Evolutionary conservation across 768 basidiomycete genomes (phyloP).

Genomic region (Sporobolomyces pararoseus): DNA sequence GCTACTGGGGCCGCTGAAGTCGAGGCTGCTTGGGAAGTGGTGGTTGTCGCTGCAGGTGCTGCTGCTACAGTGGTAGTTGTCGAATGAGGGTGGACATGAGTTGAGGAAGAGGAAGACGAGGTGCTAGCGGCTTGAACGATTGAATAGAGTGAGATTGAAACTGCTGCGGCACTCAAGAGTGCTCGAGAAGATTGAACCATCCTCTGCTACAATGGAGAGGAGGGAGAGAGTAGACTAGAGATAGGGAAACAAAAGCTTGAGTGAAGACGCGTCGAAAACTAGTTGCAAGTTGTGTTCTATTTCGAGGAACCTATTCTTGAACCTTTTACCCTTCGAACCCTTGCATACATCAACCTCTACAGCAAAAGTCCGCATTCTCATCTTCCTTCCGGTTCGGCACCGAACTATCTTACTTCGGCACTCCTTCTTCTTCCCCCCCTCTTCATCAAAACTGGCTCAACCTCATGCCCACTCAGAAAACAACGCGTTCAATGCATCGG

Average conservation of each 20-base stretch:
- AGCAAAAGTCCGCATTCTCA: too few species aligned
- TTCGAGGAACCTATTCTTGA: too few species aligned
- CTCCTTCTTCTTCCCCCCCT: not conserved
- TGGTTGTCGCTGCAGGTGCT: not conserved
- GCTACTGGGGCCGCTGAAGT: too few species aligned
- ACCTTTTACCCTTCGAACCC: too few species aligned
- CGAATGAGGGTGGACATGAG: not conserved
- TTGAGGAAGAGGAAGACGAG: not conserved
- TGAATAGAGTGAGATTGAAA: not conserved
- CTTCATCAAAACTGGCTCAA: not conserved
- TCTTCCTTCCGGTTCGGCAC: too few species aligned
- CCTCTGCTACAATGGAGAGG: not conserved
- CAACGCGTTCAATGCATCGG: not conserved
- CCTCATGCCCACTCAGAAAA: too few species aligned
- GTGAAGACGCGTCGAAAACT: too few species aligned
- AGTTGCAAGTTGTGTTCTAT: too few species aligned
- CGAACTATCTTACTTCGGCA: too few species aligned
- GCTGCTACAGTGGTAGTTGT: not conserved
- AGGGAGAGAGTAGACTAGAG: not conserved
- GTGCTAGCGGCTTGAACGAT: not conserved
- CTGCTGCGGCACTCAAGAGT: not conserved
- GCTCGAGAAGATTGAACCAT: not conserved
- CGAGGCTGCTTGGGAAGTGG: too few species aligned
- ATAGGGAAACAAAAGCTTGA: too few species aligned
- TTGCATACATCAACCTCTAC: too few species aligned